These are phyloP conservation scores for Senna siamea DNA, from an alignment of 306 rosid genomes.

Conservation along the genomic window DNA sequence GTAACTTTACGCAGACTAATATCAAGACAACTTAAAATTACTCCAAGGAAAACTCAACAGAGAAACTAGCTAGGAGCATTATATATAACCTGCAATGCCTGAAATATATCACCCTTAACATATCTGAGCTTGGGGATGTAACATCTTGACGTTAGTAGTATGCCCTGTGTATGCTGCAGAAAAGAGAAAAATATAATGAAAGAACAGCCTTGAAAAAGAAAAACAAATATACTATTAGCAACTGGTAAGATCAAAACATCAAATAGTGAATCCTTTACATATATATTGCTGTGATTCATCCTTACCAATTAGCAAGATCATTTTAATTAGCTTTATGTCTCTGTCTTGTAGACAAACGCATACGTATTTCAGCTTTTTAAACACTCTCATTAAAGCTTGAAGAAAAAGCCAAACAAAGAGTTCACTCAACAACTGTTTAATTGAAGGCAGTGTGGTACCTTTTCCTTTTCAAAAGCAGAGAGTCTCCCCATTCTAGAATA, in stretches of 20 bases:
- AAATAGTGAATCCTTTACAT: not conserved
- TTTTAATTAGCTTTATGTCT: no score
- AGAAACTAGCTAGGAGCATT: not conserved
- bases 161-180: conserved; percentile 81
- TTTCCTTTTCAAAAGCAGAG: conserved; percentile 15
- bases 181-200: conserved; percentile 16
- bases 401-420: not conserved
- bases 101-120: conserved; percentile 87
- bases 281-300: not conserved
- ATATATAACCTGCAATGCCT: conserved; percentile 88
- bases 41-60: conserved; percentile 16
- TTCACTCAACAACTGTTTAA: not conserved
- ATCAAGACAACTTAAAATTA: not conserved
- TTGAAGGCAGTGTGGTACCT: not conserved
- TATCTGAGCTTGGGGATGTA: conserved; percentile 88
- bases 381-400: not conserved
- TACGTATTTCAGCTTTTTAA: not conserved
- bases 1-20: conserved; percentile 10
- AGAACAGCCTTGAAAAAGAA: not conserved
- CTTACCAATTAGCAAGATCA: not conserved
- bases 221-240: not conserved
- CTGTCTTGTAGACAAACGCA: not conserved
- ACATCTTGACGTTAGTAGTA: conserved; percentile 95
- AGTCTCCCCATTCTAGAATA: not conserved
- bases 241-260: not conserved